These are phyloP conservation scores for Talaromyces sp. DNA, from an alignment of 2,329 filamentous ascomycete species.

Conservation along the genomic window DNA sequence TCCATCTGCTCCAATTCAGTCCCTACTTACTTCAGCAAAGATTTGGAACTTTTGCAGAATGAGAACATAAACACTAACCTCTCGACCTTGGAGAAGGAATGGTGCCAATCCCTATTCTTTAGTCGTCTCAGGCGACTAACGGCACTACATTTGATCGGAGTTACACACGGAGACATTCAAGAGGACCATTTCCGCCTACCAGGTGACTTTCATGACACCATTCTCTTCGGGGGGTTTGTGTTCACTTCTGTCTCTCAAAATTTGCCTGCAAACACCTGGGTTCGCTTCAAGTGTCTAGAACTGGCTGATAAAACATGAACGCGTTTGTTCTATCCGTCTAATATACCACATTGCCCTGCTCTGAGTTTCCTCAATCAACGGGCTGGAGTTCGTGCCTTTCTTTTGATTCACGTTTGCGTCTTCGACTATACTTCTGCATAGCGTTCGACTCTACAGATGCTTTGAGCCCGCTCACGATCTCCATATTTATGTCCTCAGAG, in stretches of 20 bases:
- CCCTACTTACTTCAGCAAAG: background rate
- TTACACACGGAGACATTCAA: constrained; percentile 19
- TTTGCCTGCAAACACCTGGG: no score
- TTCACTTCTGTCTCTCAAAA: no score
- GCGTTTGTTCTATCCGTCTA: no score
- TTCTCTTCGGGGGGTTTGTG: no score
- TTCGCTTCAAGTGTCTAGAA: no score
- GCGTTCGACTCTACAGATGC: constrained; percentile 18
- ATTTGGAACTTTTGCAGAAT: constrained; percentile 1
- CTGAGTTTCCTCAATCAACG: no score
- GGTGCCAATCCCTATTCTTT: constrained; percentile 17
- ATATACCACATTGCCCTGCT: no score
- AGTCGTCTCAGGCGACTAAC: constrained; percentile 18
- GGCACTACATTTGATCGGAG: constrained; percentile 18
- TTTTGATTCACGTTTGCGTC: no score
- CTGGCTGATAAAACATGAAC: no score
- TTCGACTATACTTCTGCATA: no score
- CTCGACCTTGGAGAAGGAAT: constrained; percentile 16
- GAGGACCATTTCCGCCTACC: constrained; percentile 21
- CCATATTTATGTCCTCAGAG: constrained; percentile 13
- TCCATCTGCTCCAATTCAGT: constrained; percentile 9
- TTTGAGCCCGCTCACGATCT: constrained; percentile 20
- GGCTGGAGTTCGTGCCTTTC: no score
- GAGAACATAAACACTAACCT: background rate
- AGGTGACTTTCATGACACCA: constrained; percentile 19